Evolutionary conservation across 2,329 filamentous ascomycete genomes (phyloP), one percentile per base, ranked within the genome.

Genomic region (Ophiostoma triangulosporum): DNA sequence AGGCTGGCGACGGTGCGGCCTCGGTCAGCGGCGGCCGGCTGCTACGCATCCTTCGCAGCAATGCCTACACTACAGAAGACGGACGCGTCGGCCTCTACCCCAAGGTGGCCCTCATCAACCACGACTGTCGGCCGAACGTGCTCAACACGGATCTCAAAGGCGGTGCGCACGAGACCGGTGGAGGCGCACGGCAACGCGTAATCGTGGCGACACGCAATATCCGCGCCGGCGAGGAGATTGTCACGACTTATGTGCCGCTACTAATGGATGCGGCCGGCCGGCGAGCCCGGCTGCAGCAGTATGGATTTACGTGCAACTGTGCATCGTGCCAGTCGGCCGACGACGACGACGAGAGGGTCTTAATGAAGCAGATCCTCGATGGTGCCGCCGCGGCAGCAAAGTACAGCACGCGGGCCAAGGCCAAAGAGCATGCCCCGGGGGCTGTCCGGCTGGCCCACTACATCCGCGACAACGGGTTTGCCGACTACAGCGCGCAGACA

Each of bases 21-120:
- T 6, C 7, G 4, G 7, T 20, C 12, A 24, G 48, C 38, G 46
- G 52, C 15, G 20, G 33, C 29, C 56, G 56, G 6, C 58, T 58
- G 29, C 48, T 62, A 45, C 63, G 62, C 59, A 67, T 71, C 52
- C 70, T 71, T 54, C 66, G 68, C 55, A 70, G 64, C 45, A 71
- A 71, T 57, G 68, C 65, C 51, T 70, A 69, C 64, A 65, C 65
- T 50, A 63, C 63, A 54, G 48, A 38, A 11, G 54, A 56, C 50
- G 52, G 54, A 11, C 52, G 54, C 27, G 33, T 55, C 27, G 57
- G 27, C 6, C 60, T 71, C 14, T 70, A 68, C 43, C 61, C 63
- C 7, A 54, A 63, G 29, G 88, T 67, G 15, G 61, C 66, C 5
- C 66, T 68, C 29, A 65, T 70, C 62, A 71, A 70, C 53, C 69